Evolutionary conservation across 1,284 basidiomycete species (phyloP), one percentile per base, ranked within the genome.

Genomic region (Neotropicomus parvogracilis): DNA sequence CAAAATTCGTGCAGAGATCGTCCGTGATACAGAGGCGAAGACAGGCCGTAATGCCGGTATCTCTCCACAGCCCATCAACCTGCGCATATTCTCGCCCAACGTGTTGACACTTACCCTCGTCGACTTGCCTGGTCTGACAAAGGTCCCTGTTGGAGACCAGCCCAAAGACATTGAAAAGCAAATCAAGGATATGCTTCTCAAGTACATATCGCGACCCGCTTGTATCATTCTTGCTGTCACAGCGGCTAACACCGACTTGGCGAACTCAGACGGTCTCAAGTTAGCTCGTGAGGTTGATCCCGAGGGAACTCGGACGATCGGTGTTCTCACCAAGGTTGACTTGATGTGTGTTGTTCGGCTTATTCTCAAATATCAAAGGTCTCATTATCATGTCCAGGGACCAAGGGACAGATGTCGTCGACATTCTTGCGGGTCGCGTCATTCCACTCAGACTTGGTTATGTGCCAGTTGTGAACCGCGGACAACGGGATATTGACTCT

Each of bases 111-210:
- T 99, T 28, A 99, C 95, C 17, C 81, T 99, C 44, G 94, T 99
- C 71, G 95, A 99, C 75, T 74, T 99, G 45, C 95, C 95, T 46
- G 95, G 95, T 67, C 73, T 98, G 48, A 98, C 95, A 35, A 97
- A 97, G 72, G 89, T 93, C 10, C 95, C 95, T 14, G 95, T 98
- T 38, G 95, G 95, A 35, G 95, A 99, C 73, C 95, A 99, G 67
- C 95, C 95, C 10, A 82, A 87, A 55, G 95, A 98, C 69, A 98
- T 99, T 55, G 95, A 99, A 75, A 91, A 90, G 66, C 95, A 98
- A 71, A 99, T 99, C 60, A 80, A 81, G 51, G 95, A 98, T 51
- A 98, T 99, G 95, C 75, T 98, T 47, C 71, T 92, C 67, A 95
- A 95, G 70, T 98, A 88, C 69, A 98, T 99, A 67, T 86, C 90